Evolutionary conservation across 2,329 filamentous ascomycete species (phyloP), one percentile per base, ranked within the genome.

Genomic region (Paraphaeosphaeria minitans): DNA sequence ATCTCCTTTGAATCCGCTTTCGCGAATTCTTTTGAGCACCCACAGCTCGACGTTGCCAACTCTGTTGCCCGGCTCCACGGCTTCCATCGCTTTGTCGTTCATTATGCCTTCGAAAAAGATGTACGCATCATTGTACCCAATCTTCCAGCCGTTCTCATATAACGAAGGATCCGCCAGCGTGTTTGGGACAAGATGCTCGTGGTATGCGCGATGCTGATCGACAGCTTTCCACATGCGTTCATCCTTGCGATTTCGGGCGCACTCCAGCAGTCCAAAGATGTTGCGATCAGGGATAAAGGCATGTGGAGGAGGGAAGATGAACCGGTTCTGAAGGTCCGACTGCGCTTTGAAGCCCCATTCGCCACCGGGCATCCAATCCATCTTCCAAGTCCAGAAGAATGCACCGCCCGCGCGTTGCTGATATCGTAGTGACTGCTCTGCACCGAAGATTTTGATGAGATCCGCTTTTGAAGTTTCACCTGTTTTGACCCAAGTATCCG

Each of bases 361-460:
- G 13, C 84, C 84, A 13, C 84, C 85, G n/a, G 81, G 80, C 80
- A 85, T 84, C 84, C 84, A 87, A 62, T 85, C 80, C 84, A 87
- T 87, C 55, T 84, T 84, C 66, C 79, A 83, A 0, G 85, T 87
- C 85, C 85, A 87, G 74, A 87, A 87, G 66, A 82, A 86, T 33
- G 77, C 78, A 1, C 85, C 85, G 2, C 81, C 82, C 14, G 82
- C 72, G 46, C 77, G 78, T n/a, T 79, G 66, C 56, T 83, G 80
- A 71, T 81, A 87, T 45, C 77, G 77, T 12, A 75, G 66, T 27
- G 77, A 80, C 65, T 87, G 80, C 1, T 77, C 78, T 46, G 77
- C 74, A 13, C 83, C 83, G 63, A 86, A 85, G 22, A 78, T 71
- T 3, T 67, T 69, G 0, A 78, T 76, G 7, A 81, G 72, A 7